Conservation (phyloP, 2,329 filamentous ascomycete species). For the Penicillium hordei region DNA sequence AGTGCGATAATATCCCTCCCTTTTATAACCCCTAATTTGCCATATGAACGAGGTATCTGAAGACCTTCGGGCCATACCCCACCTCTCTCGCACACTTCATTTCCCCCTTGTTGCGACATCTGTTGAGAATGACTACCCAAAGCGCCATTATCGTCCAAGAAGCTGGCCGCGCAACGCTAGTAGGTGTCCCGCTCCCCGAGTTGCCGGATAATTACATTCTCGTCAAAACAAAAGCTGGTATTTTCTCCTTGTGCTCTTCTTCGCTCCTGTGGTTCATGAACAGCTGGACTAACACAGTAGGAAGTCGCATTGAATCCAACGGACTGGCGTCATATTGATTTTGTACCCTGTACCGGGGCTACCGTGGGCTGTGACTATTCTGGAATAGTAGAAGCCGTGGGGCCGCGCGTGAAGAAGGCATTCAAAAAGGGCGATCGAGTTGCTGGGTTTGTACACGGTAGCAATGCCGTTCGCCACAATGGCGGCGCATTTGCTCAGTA, state of each 20-base stretch:
- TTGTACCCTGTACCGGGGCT: slow-evolving; percentile 34
- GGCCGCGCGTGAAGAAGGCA: slow-evolving; percentile 24
- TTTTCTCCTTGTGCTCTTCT: neutral
- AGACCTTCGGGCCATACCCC: neutral
- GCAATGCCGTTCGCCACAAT: slow-evolving; percentile 38
- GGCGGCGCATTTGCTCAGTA: slow-evolving; percentile 57
- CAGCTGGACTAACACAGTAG: slow-evolving; percentile 47
- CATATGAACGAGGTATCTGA: neutral
- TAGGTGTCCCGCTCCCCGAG: slow-evolving; percentile 36
- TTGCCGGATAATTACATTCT: slow-evolving; percentile 52
- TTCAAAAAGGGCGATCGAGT: slow-evolving; percentile 55
- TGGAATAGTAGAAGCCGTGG: slow-evolving; percentile 44
- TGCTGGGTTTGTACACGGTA: slow-evolving; percentile 52
- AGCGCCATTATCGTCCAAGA: slow-evolving; percentile 16
- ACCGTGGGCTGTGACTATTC: slow-evolving; percentile 53
- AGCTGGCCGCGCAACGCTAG: slow-evolving; percentile 9
- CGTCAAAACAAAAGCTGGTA: slow-evolving; percentile 45
- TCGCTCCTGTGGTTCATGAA: neutral
- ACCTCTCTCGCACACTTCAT: neutral
- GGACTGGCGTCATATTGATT: slow-evolving; percentile 39
- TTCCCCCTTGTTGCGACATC: neutral
- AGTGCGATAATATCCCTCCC: neutral
- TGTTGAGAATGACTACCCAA: slow-evolving; percentile 14
- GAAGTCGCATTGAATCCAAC: slow-evolving; percentile 54
- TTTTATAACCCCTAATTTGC: neutral